Conservation (phyloP, 257 asterid species). For the Verbascum thapsus region DNA sequence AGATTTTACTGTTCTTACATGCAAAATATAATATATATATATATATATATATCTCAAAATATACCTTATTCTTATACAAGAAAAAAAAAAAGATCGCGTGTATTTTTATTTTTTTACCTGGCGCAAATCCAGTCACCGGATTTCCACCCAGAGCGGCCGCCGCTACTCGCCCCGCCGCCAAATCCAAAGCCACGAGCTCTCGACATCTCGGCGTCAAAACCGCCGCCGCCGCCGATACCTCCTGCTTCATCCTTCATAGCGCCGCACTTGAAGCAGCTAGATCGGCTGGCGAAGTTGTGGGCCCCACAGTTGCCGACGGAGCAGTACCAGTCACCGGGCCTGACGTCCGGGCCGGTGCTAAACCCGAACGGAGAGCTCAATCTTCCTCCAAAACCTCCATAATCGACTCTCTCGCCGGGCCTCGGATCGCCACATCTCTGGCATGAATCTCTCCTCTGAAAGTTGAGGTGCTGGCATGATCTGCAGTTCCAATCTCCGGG, state of each 20-base stretch:
- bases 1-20: constrained; percentile 3
- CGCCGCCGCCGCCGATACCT: constrained; percentile 29
- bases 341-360: constrained; percentile 93
- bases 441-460: constrained; percentile 92
- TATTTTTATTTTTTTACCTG: constrained; percentile 44
- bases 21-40: too few relatives aligned
- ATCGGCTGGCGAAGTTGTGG: constrained; percentile 97
- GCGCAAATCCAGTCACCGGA: constrained; percentile 98
- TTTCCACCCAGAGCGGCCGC: constrained; percentile 86
- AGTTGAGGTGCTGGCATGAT: constrained; percentile 92
- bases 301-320: constrained; percentile 79
- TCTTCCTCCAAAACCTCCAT: constrained; percentile 52
- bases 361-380: constrained; percentile 45
- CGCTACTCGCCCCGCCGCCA: constrained; percentile 43
- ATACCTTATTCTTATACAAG: too few relatives aligned
- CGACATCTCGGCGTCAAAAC: constrained; percentile 51
- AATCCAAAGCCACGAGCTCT: constrained; percentile 45
- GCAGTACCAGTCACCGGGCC: constrained; percentile 99
- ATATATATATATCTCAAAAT: too few relatives aligned
- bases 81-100: too few relatives aligned
- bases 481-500: constrained; percentile 99
- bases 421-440: constrained; percentile 91
- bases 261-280: constrained; percentile 97
- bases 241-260: constrained; percentile 72
- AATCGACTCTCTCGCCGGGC: constrained; percentile 55